phyloP scores from a whole-genome alignment of 257 asterid genomes.

The Jaltomata sinuosa region DNA sequence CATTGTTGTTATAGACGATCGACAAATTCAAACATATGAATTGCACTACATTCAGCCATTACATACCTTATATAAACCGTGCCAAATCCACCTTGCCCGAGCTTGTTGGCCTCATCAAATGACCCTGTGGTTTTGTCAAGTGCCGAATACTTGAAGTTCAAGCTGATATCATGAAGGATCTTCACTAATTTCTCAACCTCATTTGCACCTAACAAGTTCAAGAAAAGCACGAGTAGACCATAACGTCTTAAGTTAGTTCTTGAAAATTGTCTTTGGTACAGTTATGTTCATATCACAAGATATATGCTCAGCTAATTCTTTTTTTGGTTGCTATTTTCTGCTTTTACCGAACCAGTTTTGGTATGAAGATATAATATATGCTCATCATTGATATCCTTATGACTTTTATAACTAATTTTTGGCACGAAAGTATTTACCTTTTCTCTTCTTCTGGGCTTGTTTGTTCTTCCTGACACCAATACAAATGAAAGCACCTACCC shows the following conservation, averaged over 20 bases:
- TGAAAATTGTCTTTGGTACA: too few species aligned
- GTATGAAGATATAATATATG: neutral
- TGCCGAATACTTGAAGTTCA: constrained; percentile 22
- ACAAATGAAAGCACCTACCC: constrained; percentile 2
- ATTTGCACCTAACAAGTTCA: neutral
- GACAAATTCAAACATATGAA: neutral
- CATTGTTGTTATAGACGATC: neutral
- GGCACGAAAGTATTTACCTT: constrained; percentile 3
- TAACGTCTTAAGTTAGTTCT: neutral
- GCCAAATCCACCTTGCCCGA: constrained; percentile 29
- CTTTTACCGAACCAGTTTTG: too few species aligned
- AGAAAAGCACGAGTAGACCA: neutral
- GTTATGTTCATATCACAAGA: too few species aligned
- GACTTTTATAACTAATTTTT: neutral
- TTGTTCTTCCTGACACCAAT: constrained; percentile 3
- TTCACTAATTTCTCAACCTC: constrained; percentile 14
- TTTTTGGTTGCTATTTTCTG: too few species aligned
- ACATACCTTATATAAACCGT: constrained; percentile 20
- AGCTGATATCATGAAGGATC: constrained; percentile 10
- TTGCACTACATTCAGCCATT: neutral
- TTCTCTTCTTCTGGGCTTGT: constrained; percentile 9
- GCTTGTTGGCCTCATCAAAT: constrained; percentile 24
- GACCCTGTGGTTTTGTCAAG: constrained; percentile 27
- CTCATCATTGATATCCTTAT: neutral
- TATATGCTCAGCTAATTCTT: neutral